Conservation (phyloP, 164 flowering plant species). For the Tetracentron sinense region DNA sequence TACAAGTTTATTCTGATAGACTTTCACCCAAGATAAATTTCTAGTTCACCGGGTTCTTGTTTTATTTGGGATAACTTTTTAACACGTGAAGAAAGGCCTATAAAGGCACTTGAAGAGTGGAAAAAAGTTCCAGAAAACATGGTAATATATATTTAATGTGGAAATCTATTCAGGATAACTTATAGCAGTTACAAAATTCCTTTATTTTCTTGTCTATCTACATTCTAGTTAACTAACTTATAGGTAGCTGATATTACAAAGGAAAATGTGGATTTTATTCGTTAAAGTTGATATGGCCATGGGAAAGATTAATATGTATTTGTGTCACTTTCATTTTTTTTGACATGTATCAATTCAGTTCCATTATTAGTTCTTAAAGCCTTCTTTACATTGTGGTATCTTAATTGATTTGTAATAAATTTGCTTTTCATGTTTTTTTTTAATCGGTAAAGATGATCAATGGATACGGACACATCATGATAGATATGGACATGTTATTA, state of each 20-base stretch:
- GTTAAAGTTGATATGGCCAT: not conserved
- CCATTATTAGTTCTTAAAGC: not conserved
- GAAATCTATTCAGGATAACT: not conserved
- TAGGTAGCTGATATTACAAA: not conserved
- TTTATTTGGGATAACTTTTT: not conserved
- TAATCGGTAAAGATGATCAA: no score
- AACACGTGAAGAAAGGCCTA: not conserved
- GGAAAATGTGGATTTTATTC: not conserved
- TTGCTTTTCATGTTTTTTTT: no score
- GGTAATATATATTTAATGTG: not conserved
- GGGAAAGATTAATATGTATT: not conserved
- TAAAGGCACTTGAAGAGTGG: no score
- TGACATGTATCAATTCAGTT: not conserved
- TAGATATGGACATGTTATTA: no score
- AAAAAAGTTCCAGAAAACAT: not conserved
- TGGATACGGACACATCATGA: no score
- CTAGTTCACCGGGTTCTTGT: not conserved
- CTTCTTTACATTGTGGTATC: not conserved
- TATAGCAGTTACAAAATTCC: not conserved
- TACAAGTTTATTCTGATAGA: no score
- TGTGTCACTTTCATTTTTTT: not conserved
- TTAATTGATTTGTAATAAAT: not conserved
- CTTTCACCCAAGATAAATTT: no score
- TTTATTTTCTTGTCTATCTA: not conserved
- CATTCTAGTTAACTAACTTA: not conserved